Evolutionary conservation across 805 yeast genomes (phyloP), one percentile per base, ranked within the genome.

Genomic region (Millerozyma miso): DNA sequence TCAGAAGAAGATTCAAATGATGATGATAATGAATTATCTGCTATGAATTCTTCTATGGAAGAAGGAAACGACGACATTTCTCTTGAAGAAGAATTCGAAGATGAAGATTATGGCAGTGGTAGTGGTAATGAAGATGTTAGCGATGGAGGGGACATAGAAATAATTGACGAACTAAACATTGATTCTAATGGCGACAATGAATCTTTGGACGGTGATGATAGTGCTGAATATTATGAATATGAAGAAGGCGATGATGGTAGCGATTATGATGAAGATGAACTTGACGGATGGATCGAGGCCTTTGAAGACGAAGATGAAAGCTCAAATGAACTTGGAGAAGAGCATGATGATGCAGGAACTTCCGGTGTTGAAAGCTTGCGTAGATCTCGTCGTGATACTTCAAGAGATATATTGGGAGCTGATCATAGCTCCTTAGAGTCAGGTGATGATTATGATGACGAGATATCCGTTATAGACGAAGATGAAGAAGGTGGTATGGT

Each of bases 221-320:
- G 53, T 3, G 59, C 54, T 4, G 63, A 62, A 29, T 62, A 46
- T 7, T 53, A 44, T 14, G 55, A 56, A 43, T 59, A 62, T 35
- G 64, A 48, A 4, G 56, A 46, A 5, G 63, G 56, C 2, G 63
- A 53, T 16, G 61, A 53, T 19, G 51, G 48, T 38, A 61, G 65
- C 41, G 67, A 59, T 18, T 64, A 62, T 40, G 66, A 63, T 33
- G 68, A 62, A 29, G 70, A 56, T 15, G 72, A 65, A 37, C 53
- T 67, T 13, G 72, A 67, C 43, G 67, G 65, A 3, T 68, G 73
- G 73, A 56, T 67, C 34, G 70, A 65, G 42, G 69, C 62, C 31
- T 62, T 69, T 43, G 67, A 60, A 23, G 67, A 58, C 29, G 58
- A 47, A 19, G 60, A 56, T 10, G 52, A 42, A 6, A 41, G 47